A percentile compares a stretch with the other conserved stretches of the same genome.
These are phyloP conservation scores for Osmanthus fragrans DNA, from an alignment of 257 asterid species.

Conservation along the genomic window DNA sequence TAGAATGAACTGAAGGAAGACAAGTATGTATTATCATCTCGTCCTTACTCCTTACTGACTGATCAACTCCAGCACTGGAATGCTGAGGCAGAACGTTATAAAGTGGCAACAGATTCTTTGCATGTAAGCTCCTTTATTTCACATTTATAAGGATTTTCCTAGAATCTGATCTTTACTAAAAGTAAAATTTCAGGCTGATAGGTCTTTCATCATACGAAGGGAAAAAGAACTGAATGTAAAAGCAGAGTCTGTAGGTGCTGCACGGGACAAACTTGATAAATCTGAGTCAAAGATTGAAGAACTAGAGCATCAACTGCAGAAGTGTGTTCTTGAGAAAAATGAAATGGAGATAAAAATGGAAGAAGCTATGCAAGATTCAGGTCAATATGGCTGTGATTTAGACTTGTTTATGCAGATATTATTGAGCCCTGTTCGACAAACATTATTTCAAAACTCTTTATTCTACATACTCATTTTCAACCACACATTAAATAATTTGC, in stretches of 20 bases:
- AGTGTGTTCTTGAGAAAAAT: constrained; percentile 62
- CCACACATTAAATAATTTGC: too few relatives aligned
- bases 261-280: constrained; percentile 50
- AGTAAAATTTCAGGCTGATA: constrained; percentile 70
- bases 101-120: constrained; percentile 61
- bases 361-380: constrained; percentile 89
- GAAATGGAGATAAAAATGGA: constrained; percentile 84
- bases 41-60: constrained; percentile 72
- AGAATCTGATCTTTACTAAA: constrained; percentile 33
- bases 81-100: constrained; percentile 81
- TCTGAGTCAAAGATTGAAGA: constrained; percentile 75
- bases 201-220: constrained; percentile 69
- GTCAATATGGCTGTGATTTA: constrained; percentile 41
- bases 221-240: constrained; percentile 73
- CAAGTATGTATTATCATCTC: constrained; percentile 64
- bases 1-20: constrained; percentile 84
- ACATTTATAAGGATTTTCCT: constrained; percentile 13
- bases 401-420: constrained; percentile 15
- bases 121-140: constrained; percentile 58
- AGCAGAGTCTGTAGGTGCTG: constrained; percentile 70
- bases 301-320: constrained; percentile 67
- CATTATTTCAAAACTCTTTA: too few relatives aligned
- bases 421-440: not conserved
- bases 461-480: too few relatives aligned
- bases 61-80: constrained; percentile 95